These are phyloP conservation scores for Linum tenue DNA, from an alignment of 345 rosid genomes.

Conservation along the genomic window DNA sequence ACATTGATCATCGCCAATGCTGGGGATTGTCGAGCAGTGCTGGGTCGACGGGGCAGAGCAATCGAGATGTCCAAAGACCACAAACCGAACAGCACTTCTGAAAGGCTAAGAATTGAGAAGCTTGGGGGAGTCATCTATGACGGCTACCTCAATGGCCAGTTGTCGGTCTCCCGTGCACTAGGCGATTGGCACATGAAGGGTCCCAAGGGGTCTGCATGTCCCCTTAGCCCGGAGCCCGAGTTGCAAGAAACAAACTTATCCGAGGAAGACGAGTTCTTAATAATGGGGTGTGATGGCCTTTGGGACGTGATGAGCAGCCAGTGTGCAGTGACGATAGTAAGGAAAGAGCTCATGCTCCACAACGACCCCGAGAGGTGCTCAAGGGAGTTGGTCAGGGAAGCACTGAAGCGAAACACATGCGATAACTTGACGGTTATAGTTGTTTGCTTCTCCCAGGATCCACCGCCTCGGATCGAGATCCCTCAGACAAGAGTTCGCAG, in stretches of 20 bases:
- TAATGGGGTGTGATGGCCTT: constrained; percentile 30
- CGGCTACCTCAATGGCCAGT: constrained; percentile 26
- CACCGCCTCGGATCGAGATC: constrained; percentile 3
- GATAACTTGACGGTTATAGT: constrained; percentile 25
- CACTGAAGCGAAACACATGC: constrained; percentile 14
- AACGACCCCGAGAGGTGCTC: constrained; percentile 27
- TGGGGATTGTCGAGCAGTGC: constrained; percentile 28
- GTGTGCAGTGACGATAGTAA: constrained; percentile 19
- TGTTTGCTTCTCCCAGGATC: constrained; percentile 17
- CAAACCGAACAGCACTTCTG: constrained; percentile 21
- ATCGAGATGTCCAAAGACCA: constrained; percentile 29
- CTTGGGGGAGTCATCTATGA: constrained; percentile 25
- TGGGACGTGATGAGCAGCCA: constrained; percentile 38
- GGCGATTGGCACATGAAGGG: constrained; percentile 33
- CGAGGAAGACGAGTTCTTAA: constrained; percentile 28
- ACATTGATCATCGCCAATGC: constrained; percentile 28
- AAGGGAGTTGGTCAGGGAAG: constrained; percentile 22
- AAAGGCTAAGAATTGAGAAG: constrained; percentile 12
- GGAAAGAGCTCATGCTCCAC: constrained; percentile 23
- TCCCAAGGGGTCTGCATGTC: constrained; percentile 20
- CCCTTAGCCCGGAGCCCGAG: constrained; percentile 30
- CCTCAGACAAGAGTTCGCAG: background rate
- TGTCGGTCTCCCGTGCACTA: constrained; percentile 27
- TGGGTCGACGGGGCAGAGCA: constrained; percentile 24
- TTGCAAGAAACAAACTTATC: constrained; percentile 17